A percentile compares a stretch with the other conserved stretches of the same genome.
phyloP scores from a whole-genome alignment of 306 rosid genomes.

The Acmispon strigosus region DNA sequence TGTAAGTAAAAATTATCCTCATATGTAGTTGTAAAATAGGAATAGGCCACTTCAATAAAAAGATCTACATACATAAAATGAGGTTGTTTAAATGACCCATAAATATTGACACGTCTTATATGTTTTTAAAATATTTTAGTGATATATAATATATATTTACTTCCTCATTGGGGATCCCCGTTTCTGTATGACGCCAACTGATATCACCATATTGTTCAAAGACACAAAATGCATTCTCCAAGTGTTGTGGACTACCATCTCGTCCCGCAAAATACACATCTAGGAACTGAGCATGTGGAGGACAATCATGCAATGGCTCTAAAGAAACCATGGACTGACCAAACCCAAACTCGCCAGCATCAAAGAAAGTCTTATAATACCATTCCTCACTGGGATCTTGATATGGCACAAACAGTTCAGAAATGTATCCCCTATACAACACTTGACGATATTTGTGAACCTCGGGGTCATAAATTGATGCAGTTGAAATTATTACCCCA shows the following conservation, averaged over 20 bases:
- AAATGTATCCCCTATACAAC: conserved; percentile 29
- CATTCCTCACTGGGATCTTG: conserved; percentile 37
- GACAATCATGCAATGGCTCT: conserved; percentile 27
- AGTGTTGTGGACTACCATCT: conserved; percentile 14
- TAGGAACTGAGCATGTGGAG: conserved; percentile 21
- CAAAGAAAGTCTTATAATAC: conserved; percentile 35
- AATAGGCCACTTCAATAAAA: too few species aligned
- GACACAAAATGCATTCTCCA: conserved; percentile 31
- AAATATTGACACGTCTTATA: too few species aligned
- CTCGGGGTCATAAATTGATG: conserved; percentile 27
- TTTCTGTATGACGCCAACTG: conserved; percentile 36
- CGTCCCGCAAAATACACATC: background rate
- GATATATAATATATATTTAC: background rate
- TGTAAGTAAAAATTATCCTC: too few species aligned
- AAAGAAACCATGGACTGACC: conserved; percentile 31
- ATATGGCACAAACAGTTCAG: conserved; percentile 32
- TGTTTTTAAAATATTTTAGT: too few species aligned
- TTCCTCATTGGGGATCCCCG: conserved; percentile 13
- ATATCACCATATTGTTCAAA: conserved; percentile 28
- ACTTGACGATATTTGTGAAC: conserved; percentile 22
- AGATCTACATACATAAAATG: too few species aligned
- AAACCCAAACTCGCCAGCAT: conserved; percentile 32
- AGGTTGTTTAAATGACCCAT: too few species aligned
- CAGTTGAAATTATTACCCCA: conserved; percentile 22
- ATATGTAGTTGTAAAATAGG: too few species aligned